Percentiles rank a stretch among this genome's conserved stretches.
phyloP scores from a whole-genome alignment of 1,284 basidiomycete genomes.

The Veloboletus limbatus region DNA sequence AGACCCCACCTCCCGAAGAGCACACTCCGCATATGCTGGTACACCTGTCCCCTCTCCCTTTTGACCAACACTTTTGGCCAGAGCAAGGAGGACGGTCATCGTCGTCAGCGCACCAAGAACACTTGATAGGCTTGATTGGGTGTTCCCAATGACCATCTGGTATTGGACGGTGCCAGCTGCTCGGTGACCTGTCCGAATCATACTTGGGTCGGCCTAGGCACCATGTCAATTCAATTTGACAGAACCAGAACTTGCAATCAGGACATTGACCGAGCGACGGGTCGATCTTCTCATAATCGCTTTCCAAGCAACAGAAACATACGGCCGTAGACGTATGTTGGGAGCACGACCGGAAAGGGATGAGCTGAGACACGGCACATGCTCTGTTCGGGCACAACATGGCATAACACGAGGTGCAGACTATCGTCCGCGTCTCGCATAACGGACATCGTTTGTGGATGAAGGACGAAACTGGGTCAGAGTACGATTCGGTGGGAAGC shows the following conservation, averaged over 20 bases:
- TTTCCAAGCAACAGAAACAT: conserved; percentile 16
- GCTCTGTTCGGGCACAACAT: conserved; percentile 20
- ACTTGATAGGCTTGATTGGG: conserved; percentile 14
- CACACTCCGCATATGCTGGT: conserved; percentile 18
- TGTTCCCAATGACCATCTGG: conserved; percentile 12
- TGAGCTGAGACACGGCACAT: conserved; percentile 17
- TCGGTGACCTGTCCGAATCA: background rate
- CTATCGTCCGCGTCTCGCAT: conserved; percentile 10
- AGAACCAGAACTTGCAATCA: conserved; percentile 22
- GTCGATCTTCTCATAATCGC: background rate
- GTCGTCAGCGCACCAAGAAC: conserved; percentile 6
- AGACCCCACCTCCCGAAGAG: conserved; percentile 17
- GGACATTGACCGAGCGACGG: conserved; percentile 26
- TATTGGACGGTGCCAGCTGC: background rate
- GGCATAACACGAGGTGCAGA: conserved; percentile 13
- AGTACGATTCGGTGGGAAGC: background rate
- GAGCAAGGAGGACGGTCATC: conserved; percentile 14
- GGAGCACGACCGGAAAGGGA: conserved; percentile 20
- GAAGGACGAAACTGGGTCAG: background rate
- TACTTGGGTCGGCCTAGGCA: conserved; percentile 20
- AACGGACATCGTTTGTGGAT: conserved; percentile 12
- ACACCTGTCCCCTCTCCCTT: conserved; percentile 7
- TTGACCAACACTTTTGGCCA: conserved; percentile 23
- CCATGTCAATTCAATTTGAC: conserved; percentile 24
- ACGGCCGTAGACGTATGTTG: conserved; percentile 8